Percentiles rank a stretch among this genome's conserved stretches.
These are phyloP conservation scores for Rhizopogon parksii DNA, from an alignment of 1,284 basidiomycete genomes.

Conservation along the genomic window DNA sequence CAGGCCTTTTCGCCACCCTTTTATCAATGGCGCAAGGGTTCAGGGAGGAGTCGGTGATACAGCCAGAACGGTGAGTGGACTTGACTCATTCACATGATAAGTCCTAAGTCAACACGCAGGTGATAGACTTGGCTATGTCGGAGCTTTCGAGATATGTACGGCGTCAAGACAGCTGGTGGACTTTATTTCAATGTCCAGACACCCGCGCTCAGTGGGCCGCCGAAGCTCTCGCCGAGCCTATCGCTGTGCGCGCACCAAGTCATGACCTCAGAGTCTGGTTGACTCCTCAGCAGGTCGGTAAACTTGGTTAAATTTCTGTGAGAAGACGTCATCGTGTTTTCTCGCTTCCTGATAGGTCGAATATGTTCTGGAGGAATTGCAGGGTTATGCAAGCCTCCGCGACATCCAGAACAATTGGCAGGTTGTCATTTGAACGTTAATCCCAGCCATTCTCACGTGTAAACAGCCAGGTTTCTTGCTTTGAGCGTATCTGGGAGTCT, in stretches of 20 bases:
- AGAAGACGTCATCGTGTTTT: background rate
- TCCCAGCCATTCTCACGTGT: background rate
- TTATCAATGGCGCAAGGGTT: constrained; percentile 37
- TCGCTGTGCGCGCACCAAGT: constrained; percentile 33
- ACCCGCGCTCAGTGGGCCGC: constrained; percentile 30
- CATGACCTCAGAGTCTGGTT: constrained; percentile 28
- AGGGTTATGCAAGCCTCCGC: constrained; percentile 38
- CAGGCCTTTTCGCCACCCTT: constrained; percentile 42
- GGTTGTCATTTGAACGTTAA: constrained; percentile 7
- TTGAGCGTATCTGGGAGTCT: constrained; percentile 50
- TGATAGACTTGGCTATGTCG: constrained; percentile 45
- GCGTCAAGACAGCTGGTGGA: constrained; percentile 38
- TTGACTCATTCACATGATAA: background rate
- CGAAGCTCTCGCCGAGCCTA: constrained; percentile 25
- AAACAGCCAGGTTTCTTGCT: constrained; percentile 44
- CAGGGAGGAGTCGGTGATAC: constrained; percentile 34
- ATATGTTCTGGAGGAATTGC: constrained; percentile 46
- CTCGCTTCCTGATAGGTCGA: constrained; percentile 28
- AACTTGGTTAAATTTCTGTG: background rate
- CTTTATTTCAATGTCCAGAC: constrained; percentile 21
- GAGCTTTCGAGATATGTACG: constrained; percentile 40
- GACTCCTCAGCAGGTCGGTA: constrained; percentile 36
- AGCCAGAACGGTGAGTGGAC: constrained; percentile 37
- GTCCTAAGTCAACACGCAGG: constrained; percentile 21
- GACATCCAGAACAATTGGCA: constrained; percentile 36